Evolutionary conservation across 1,139 yeast genomes (phyloP).

Genomic region (Lodderomyces margitis): DNA sequence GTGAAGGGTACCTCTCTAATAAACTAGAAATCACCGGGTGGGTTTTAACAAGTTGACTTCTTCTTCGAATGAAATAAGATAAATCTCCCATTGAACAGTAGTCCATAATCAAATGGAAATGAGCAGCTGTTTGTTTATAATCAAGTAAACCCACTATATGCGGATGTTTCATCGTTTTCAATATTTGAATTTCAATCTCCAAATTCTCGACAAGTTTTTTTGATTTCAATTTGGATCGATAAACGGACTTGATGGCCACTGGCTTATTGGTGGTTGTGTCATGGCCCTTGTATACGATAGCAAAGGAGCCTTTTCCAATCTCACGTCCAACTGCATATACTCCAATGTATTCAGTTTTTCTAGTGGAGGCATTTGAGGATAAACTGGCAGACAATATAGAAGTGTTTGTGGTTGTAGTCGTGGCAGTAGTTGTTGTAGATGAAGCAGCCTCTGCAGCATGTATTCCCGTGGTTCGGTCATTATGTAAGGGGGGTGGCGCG

Average conservation of each 20-base stretch:
- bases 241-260: slow-evolving; percentile 59
- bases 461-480: not conserved
- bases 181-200: slow-evolving; percentile 84
- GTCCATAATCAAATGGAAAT: slow-evolving; percentile 94
- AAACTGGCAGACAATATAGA: not conserved
- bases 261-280: slow-evolving; percentile 48
- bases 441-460: not conserved
- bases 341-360: slow-evolving; percentile 20
- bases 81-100: slow-evolving; percentile 94
- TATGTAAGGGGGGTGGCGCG: not conserved
- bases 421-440: slow-evolving; percentile 1
- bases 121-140: slow-evolving; percentile 72
- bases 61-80: slow-evolving; percentile 76
- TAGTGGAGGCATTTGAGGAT: not conserved
- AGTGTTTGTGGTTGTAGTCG: slow-evolving; percentile 2
- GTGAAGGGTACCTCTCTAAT: slow-evolving; percentile 80
- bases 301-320: slow-evolving; percentile 52
- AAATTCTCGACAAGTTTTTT: slow-evolving; percentile 85
- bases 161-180: slow-evolving; percentile 85
- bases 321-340: slow-evolving; percentile 43
- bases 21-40: slow-evolving; percentile 80
- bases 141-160: slow-evolving; percentile 87
- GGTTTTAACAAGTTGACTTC: slow-evolving; percentile 66
- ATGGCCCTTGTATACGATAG: slow-evolving; percentile 48
- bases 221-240: slow-evolving; percentile 76